Evolutionary conservation across 768 basidiomycete genomes (phyloP).

Genomic region (Podaxis carcinomalis): DNA sequence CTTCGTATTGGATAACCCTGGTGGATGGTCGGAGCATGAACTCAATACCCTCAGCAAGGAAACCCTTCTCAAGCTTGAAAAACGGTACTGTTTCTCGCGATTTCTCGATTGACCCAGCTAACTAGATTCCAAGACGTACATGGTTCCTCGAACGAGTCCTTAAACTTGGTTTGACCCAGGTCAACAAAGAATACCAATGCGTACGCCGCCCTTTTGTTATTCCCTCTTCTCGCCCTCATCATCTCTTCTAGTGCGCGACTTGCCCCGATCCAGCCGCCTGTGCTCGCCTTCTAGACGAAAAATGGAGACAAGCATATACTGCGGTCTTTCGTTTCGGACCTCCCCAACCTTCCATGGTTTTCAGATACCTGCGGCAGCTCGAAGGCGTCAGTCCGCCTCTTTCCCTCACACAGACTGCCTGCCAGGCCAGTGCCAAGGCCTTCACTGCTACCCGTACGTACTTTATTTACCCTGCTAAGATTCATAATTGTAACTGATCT

Average conservation of each 20-base stretch:
- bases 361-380: conserved; percentile 84
- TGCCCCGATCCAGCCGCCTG: conserved; percentile 80
- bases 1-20: conserved; percentile 90
- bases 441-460: conserved; percentile 80
- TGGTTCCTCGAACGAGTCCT: conserved; percentile 96
- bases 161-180: conserved; percentile 80
- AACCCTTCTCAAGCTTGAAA: conserved; percentile 86
- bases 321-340: conserved; percentile 87
- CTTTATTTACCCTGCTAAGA: conserved; percentile 2
- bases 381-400: conserved; percentile 90
- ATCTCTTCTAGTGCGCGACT: conserved; percentile 56
- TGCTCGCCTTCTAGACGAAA: conserved; percentile 85
- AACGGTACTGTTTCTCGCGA: conserved; percentile 47
- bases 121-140: conserved; percentile 52
- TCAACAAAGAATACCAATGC: conserved; percentile 95
- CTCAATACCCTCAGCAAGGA: conserved; percentile 76
- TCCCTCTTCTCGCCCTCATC: background rate
- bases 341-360: conserved; percentile 89
- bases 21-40: conserved; percentile 79
- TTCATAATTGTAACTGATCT: background rate
- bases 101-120: background rate
- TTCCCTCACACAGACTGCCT: conserved; percentile 78
- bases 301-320: conserved; percentile 87
- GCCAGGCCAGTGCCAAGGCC: conserved; percentile 85
- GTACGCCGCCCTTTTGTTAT: conserved; percentile 37